These are phyloP conservation scores for Parasitella parasitica DNA, from an alignment of 371 early-diverging fungal genomes.

Conservation along the genomic window DNA sequence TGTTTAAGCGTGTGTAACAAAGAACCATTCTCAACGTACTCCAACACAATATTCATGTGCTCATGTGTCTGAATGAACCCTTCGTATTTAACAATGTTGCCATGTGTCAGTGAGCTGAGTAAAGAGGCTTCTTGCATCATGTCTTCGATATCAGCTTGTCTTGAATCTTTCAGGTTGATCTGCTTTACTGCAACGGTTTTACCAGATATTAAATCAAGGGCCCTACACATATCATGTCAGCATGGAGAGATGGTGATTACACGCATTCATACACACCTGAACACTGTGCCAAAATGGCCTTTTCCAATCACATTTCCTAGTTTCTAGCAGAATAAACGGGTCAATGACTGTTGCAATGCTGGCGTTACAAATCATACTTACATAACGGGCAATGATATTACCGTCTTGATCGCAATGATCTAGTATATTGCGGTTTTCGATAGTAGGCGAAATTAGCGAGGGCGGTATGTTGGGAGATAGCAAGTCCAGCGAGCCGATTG, in stretches of 20 bases:
- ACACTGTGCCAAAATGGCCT: constrained; percentile 91
- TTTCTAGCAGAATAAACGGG: constrained; percentile 47
- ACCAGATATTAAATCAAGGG: constrained; percentile 83
- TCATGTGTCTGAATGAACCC: constrained; percentile 79
- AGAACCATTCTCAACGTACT: constrained; percentile 95
- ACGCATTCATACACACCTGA: constrained; percentile 42
- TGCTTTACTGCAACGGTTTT: constrained; percentile 90
- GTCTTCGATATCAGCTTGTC: constrained; percentile 31
- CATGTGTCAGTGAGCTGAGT: constrained; percentile 71
- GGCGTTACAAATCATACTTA: constrained; percentile 16
- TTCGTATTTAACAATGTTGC: constrained; percentile 85
- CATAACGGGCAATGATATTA: constrained; percentile 50
- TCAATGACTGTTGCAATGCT: background rate
- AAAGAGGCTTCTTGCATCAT: constrained; percentile 66
- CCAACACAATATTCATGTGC: constrained; percentile 84
- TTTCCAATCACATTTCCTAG: constrained; percentile 90
- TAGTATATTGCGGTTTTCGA: background rate
- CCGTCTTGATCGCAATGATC: constrained; percentile 50
- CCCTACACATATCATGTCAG: constrained; percentile 41
- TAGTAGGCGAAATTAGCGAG: background rate
- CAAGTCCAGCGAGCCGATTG: background rate
- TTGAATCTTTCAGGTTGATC: constrained; percentile 63
- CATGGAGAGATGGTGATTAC: constrained; percentile 15
- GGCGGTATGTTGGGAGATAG: background rate
- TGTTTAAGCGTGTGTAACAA: constrained; percentile 84